Evolutionary conservation across 2,329 filamentous ascomycete species (phyloP).

Genomic region (Apiospora saccharicola): DNA sequence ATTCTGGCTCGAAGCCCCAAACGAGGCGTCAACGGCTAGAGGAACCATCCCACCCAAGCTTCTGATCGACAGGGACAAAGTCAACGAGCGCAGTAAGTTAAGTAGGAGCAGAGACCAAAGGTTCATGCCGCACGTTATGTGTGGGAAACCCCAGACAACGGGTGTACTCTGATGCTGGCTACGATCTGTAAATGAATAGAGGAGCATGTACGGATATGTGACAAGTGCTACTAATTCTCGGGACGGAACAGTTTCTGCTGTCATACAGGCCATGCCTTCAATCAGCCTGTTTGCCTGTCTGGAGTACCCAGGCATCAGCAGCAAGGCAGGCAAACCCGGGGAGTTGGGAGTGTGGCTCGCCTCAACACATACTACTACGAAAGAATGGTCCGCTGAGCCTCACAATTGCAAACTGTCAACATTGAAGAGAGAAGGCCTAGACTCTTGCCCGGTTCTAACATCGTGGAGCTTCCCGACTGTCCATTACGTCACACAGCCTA

Average conservation of each 20-base stretch:
- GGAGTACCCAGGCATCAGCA: neutral
- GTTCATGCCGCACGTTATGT: neutral
- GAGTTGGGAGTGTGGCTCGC: neutral
- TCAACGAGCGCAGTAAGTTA: neutral
- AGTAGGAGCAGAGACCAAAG: neutral
- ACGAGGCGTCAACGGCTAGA: neutral
- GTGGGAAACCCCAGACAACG: neutral
- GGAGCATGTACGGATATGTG: neutral
- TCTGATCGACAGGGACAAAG: neutral
- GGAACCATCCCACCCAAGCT: neutral
- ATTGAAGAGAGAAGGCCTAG: neutral
- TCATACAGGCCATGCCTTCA: neutral
- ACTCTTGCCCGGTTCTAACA: neutral
- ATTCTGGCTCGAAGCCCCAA: neutral
- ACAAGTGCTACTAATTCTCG: neutral
- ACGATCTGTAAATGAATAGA: neutral
- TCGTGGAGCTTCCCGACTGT: neutral
- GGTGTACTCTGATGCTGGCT: neutral
- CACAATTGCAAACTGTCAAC: slow-evolving; percentile 17
- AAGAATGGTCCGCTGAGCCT: neutral
- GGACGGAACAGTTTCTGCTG: neutral
- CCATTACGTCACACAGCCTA: slow-evolving; percentile 3
- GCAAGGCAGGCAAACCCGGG: neutral
- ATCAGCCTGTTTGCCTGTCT: neutral
- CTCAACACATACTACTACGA: neutral